Percentiles rank a stretch among this genome's conserved stretches.
Conservation (phyloP, 2,329 filamentous ascomycete species). For the Scedosporium minutisporum region DNA sequence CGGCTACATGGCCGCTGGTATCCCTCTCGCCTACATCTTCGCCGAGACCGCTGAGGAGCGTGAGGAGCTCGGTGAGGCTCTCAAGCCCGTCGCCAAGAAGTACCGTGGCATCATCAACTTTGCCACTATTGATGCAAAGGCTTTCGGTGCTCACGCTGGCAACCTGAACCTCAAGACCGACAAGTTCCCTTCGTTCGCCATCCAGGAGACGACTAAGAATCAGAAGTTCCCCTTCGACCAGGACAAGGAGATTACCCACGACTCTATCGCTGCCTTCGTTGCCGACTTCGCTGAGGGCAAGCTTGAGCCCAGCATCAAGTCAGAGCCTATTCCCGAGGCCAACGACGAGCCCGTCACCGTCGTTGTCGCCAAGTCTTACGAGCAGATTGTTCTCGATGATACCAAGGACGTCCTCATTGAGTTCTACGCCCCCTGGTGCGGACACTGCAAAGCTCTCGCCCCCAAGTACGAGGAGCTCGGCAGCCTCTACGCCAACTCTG, state of each 20-base stretch:
- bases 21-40: slow-evolving; percentile 97
- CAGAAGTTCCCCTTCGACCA: slow-evolving; percentile 93
- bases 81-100: slow-evolving; percentile 84
- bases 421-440: slow-evolving; percentile 99
- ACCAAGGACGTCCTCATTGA: slow-evolving; percentile 95
- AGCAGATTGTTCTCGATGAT: slow-evolving; percentile 83
- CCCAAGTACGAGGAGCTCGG: slow-evolving; percentile 95
- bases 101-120: slow-evolving; percentile 95
- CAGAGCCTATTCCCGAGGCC: slow-evolving; percentile 87
- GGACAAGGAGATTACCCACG: slow-evolving; percentile 64
- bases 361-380: slow-evolving; percentile 89
- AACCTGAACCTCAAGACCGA: slow-evolving; percentile 96
- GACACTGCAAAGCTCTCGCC: slow-evolving; percentile 97
- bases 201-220: slow-evolving; percentile 92
- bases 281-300: slow-evolving; percentile 79
- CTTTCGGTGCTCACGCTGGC: slow-evolving; percentile 86
- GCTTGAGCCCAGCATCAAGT: slow-evolving; percentile 94
- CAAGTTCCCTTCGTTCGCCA: slow-evolving; percentile 95
- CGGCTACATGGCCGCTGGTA: slow-evolving; percentile 82
- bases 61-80: slow-evolving; percentile 59
- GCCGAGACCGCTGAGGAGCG: slow-evolving; percentile 88
- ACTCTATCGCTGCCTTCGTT: slow-evolving; percentile 70
- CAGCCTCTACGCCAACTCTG: slow-evolving; percentile 63
- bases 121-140: slow-evolving; percentile 89
- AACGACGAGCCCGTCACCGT: slow-evolving; percentile 83